Evolutionary conservation across 257 asterid species (phyloP).

Genomic region (Solanum etuberosum): DNA sequence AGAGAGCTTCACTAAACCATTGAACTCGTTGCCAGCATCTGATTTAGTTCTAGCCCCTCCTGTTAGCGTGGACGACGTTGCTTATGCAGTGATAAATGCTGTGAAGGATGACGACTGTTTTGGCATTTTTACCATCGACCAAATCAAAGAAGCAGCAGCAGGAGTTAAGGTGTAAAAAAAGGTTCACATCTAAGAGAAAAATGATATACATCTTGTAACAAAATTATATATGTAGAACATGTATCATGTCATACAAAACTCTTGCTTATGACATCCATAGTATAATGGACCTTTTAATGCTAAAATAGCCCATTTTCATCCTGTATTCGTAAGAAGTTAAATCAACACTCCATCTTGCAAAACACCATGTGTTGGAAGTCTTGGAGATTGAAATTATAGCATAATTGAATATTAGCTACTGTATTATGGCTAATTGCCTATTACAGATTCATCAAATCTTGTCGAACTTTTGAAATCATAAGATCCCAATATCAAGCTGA

Average conservation of each 20-base stretch:
- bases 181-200: not conserved
- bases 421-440: not conserved
- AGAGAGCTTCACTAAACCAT: slow-evolving; percentile 60
- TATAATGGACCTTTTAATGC: not conserved
- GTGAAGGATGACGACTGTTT: slow-evolving; percentile 66
- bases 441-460: not conserved
- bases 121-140: slow-evolving; percentile 85
- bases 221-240: not conserved
- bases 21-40: slow-evolving; percentile 82
- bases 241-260: not conserved
- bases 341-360: not conserved
- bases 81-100: slow-evolving; percentile 68
- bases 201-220: not conserved
- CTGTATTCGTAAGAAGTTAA: not conserved
- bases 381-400: not conserved
- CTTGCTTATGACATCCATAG: not conserved
- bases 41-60: slow-evolving; percentile 88
- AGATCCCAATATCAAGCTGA: not conserved
- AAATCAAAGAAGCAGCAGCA: slow-evolving; percentile 91
- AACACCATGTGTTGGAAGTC: not conserved
- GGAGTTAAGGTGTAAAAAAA: slow-evolving; percentile 25
- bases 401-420: not conserved
- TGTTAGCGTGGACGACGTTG: slow-evolving; percentile 79
- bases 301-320: not conserved
- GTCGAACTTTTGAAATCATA: not conserved